Percentiles rank a stretch among this genome's conserved stretches.
These are phyloP conservation scores for Kwoniella newhampshirensis DNA, from an alignment of 768 basidiomycete species.

Conservation along the genomic window DNA sequence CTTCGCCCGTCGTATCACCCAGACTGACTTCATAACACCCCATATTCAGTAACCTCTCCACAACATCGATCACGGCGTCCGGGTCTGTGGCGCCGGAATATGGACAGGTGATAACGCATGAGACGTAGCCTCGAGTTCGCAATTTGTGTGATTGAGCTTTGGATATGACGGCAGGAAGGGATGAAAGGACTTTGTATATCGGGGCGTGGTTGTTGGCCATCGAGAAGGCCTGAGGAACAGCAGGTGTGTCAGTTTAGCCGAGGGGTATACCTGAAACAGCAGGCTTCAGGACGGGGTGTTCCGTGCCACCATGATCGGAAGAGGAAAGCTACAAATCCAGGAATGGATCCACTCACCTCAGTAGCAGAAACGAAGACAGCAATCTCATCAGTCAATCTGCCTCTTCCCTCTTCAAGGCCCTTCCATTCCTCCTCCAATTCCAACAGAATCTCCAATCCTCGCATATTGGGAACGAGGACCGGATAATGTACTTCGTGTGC, in stretches of 20 bases:
- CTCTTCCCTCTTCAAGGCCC: slow-evolving; percentile 30
- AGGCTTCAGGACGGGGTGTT: no score
- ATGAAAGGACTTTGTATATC: slow-evolving; percentile 67
- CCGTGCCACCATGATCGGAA: no score
- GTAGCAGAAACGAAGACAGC: slow-evolving; percentile 87
- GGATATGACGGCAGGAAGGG: slow-evolving; percentile 64
- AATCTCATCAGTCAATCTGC: slow-evolving; percentile 73
- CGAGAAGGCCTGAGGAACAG: slow-evolving; percentile 59
- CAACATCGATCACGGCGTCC: slow-evolving; percentile 65
- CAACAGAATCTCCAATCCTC: slow-evolving; percentile 70
- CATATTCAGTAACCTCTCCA: slow-evolving; percentile 74
- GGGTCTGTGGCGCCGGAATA: slow-evolving; percentile 77
- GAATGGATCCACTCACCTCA: slow-evolving; percentile 55
- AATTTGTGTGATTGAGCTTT: slow-evolving; percentile 69
- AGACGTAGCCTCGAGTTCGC: slow-evolving; percentile 69
- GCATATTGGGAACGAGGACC: slow-evolving; percentile 77
- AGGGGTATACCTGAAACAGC: no score
- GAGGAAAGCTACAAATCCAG: not conserved
- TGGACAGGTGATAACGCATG: slow-evolving; percentile 73
- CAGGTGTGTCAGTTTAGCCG: not conserved
- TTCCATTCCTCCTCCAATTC: slow-evolving; percentile 59
- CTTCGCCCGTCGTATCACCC: slow-evolving; percentile 88
- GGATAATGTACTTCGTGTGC: slow-evolving; percentile 64
- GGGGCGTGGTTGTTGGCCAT: slow-evolving; percentile 80
- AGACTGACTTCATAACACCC: slow-evolving; percentile 86